A percentile compares a stretch with the other conserved stretches of the same genome.
These are phyloP conservation scores for Penicillium mononematosum DNA, from an alignment of 495 filamentous ascomycete genomes.

Conservation along the genomic window DNA sequence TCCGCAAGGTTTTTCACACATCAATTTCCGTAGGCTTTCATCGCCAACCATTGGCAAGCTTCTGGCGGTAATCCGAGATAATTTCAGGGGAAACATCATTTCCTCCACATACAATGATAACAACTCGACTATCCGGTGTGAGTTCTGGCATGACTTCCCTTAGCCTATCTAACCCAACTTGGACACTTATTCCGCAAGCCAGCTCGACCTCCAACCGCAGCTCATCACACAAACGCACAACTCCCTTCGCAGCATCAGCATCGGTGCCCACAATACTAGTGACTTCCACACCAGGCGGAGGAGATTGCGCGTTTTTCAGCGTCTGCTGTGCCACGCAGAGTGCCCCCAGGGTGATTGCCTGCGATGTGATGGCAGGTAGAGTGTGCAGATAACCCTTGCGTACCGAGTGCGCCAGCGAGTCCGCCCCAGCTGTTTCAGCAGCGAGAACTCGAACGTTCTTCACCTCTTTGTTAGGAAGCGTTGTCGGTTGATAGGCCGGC, in stretches of 20 bases:
- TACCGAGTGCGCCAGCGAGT: constrained; percentile 62
- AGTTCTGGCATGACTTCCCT: constrained; percentile 55
- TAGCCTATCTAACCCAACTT: constrained; percentile 49
- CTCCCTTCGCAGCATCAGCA: constrained; percentile 71
- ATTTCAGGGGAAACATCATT: constrained; percentile 65
- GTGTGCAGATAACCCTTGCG: constrained; percentile 54
- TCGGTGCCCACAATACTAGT: constrained; percentile 69
- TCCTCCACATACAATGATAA: constrained; percentile 84
- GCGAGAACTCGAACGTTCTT: constrained; percentile 60
- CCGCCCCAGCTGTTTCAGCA: constrained; percentile 75
- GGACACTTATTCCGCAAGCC: constrained; percentile 76
- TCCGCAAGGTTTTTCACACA: neutral
- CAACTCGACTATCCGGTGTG: constrained; percentile 61
- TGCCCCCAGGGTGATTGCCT: constrained; percentile 75
- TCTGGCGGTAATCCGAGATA: constrained; percentile 59
- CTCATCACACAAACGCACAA: constrained; percentile 72
- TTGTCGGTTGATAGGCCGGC: constrained; percentile 10
- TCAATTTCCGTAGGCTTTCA: constrained; percentile 2
- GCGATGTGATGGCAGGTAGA: constrained; percentile 69
- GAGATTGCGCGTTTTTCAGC: constrained; percentile 55
- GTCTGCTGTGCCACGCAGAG: constrained; percentile 63
- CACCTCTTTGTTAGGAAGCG: neutral
- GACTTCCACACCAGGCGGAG: constrained; percentile 46
- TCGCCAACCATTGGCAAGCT: constrained; percentile 35
- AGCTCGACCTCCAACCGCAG: constrained; percentile 73